These are phyloP conservation scores for Fennellomyces sp. DNA, from an alignment of 371 early-diverging fungal genomes.

Conservation along the genomic window DNA sequence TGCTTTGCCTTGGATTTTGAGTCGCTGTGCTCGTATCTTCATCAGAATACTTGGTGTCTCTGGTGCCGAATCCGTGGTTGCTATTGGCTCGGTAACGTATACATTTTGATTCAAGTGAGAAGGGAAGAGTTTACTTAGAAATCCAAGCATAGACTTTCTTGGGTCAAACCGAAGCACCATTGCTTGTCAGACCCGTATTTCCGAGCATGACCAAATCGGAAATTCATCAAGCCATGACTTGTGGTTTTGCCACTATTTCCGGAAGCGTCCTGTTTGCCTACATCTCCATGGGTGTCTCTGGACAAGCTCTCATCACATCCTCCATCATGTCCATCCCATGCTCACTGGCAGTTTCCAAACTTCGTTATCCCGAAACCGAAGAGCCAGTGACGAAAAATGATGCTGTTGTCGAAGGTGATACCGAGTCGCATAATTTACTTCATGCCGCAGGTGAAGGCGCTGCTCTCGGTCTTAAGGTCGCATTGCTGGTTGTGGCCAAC, in stretches of 20 bases:
- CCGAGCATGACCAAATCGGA: conserved; percentile 86
- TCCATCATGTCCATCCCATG: conserved; percentile 95
- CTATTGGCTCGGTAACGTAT: conserved; percentile 73
- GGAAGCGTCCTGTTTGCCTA: conserved; percentile 90
- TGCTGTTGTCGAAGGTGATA: conserved; percentile 34
- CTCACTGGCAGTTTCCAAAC: conserved; percentile 83
- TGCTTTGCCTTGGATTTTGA: conserved; percentile 83
- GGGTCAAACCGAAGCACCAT: conserved; percentile 86
- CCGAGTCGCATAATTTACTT: conserved; percentile 68
- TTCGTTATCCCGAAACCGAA: conserved; percentile 80
- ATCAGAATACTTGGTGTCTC: conserved; percentile 77
- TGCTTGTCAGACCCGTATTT: conserved; percentile 83
- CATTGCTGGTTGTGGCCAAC: conserved; percentile 76
- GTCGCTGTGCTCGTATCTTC: conserved; percentile 70
- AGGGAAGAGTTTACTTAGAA: too few relatives aligned
- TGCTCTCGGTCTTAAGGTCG: conserved; percentile 79
- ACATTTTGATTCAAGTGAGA: too few relatives aligned
- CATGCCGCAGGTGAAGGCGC: conserved; percentile 91
- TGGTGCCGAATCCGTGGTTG: conserved; percentile 89
- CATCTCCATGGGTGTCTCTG: conserved; percentile 68
- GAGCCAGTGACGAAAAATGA: conserved; percentile 73
- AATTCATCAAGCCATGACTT: conserved; percentile 89
- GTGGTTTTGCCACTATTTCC: conserved; percentile 89
- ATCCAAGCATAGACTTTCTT: conserved; percentile 70
- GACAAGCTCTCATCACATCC: conserved; percentile 74